These are phyloP conservation scores for Plasmodium sp. DNA, from an alignment of 169 alveolate genomes.

Conservation along the genomic window DNA sequence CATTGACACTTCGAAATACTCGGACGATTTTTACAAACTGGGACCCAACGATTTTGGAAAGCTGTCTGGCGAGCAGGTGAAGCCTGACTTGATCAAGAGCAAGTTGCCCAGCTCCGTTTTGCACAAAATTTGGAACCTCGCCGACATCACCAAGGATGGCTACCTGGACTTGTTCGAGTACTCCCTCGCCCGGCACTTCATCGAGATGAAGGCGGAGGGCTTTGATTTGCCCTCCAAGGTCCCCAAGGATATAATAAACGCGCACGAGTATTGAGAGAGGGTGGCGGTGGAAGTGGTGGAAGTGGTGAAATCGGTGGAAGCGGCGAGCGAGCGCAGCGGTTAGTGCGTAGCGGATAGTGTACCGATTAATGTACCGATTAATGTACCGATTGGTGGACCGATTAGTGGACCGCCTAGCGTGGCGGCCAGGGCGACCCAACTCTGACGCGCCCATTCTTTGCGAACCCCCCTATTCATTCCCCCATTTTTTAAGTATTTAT, in stretches of 20 bases:
- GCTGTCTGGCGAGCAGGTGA: slow-evolving; percentile 77
- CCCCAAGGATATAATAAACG: slow-evolving; percentile 42
- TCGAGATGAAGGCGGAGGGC: slow-evolving; percentile 78
- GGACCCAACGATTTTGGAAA: slow-evolving; percentile 74
- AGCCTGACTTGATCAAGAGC: slow-evolving; percentile 78
- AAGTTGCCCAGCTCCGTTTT: slow-evolving; percentile 76
- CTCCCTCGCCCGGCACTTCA: slow-evolving; percentile 78
- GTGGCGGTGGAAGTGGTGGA: too few species aligned
- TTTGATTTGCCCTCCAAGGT: slow-evolving; percentile 76
- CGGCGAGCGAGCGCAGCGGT: not conserved
- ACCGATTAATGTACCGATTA: too few species aligned
- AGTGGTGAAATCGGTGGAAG: too few species aligned
- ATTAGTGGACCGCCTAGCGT: not conserved
- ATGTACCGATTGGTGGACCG: too few species aligned
- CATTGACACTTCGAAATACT: slow-evolving; percentile 63
- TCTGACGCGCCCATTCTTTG: not conserved
- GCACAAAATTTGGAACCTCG: slow-evolving; percentile 80
- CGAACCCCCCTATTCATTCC: not conserved
- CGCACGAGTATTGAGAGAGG: slow-evolving; percentile 25
- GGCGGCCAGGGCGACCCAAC: not conserved
- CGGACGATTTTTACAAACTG: slow-evolving; percentile 74
- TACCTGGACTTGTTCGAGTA: slow-evolving; percentile 79
- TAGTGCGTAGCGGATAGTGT: too few species aligned
- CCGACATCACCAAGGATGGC: slow-evolving; percentile 79
- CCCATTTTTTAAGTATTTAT: not conserved